Base-by-base conservation (phyloP, 768 basidiomycete species). In the Candolleomyces efflorescens region DNA sequence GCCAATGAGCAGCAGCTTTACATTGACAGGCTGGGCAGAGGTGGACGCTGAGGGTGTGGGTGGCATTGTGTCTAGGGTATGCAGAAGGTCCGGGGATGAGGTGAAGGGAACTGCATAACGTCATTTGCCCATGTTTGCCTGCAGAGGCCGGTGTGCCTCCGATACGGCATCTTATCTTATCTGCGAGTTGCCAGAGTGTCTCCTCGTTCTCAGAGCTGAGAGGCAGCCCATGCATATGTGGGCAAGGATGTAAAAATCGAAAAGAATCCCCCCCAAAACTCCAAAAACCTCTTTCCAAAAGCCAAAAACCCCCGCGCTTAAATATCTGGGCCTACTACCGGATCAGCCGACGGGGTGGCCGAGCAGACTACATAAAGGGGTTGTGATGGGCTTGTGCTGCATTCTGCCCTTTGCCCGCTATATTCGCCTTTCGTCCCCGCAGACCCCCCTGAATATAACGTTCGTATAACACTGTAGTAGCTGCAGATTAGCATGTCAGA, bases 1-100 rank as follows among this genome's bases (percentile, higher is more conserved):
- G 37, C 90, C 90, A 51, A 93, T 93, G 32, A 94, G 78, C 9
- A 94, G 81, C 2, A 94, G 79, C 72, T 94, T 94, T 69, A 88
- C 84, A 55, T 92, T 93, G 45, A 90, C 77, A 7, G 83, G 80
- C 43, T 59, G 74, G 46, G 63, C 68, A 3, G 56, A 27, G 3
- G 56, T 51, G 22, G 56, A 45, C 26, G 6, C 12, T 52, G 66
- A 51, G 36, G 64, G 65, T 54, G 70, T 56, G 39, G 75, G 69
- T 27, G 72, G 65, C 75, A 75, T 76, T 39, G 24, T 57, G 55
- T 18, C 20, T 58, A 53, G 18, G 48, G 55, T 44, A 43, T 12
- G 10, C 26, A 17, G 32, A 47, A 45, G 15, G 41, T 20, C 41
- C 41, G 43, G 53, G 24, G 32, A 7, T 11, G 32, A 32, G 32